A percentile compares a stretch with the other conserved stretches of the same genome.
phyloP scores from a whole-genome alignment of 352 stramenopile genomes.

The Phytopythium aichiense region DNA sequence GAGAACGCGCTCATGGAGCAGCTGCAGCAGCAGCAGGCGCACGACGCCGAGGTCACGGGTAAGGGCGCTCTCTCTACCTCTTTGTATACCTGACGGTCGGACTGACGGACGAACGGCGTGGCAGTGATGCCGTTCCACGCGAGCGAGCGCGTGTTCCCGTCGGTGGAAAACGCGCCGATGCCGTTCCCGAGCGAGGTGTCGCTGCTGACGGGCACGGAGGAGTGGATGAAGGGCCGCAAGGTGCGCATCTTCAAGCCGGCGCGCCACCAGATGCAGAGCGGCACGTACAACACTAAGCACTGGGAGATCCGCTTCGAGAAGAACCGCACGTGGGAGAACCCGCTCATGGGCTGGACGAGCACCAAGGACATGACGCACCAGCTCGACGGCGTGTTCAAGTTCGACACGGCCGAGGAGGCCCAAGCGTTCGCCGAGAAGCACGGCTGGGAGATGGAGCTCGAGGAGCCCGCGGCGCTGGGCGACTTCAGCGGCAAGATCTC shows the following conservation, averaged over 20 bases:
- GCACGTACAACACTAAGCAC: conserved; percentile 76
- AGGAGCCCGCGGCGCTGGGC: conserved; percentile 62
- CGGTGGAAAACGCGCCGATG: conserved; percentile 48
- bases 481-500: conserved; percentile 77
- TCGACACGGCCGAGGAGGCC: conserved; percentile 87
- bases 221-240: conserved; percentile 66
- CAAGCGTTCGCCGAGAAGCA: conserved; percentile 81
- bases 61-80: background rate
- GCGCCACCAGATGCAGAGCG: conserved; percentile 85
- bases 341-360: conserved; percentile 93
- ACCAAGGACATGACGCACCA: conserved; percentile 85
- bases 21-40: background rate
- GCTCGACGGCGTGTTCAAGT: conserved; percentile 66
- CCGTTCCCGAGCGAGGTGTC: conserved; percentile 56
- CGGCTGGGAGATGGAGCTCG: conserved; percentile 81
- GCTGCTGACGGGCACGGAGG: conserved; percentile 56
- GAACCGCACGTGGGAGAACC: conserved; percentile 87
- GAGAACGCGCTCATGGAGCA: conserved; percentile 5
- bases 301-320: conserved; percentile 82
- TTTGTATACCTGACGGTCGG: background rate
- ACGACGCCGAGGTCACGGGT: background rate
- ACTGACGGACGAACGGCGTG: no score
- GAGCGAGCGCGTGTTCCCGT: conserved; percentile 35
- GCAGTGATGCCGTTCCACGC: conserved; percentile 71
- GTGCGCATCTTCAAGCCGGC: conserved; percentile 68